Base-by-base conservation (phyloP, 1,284 basidiomycete species). In the Agroathelia rolfsii region DNA sequence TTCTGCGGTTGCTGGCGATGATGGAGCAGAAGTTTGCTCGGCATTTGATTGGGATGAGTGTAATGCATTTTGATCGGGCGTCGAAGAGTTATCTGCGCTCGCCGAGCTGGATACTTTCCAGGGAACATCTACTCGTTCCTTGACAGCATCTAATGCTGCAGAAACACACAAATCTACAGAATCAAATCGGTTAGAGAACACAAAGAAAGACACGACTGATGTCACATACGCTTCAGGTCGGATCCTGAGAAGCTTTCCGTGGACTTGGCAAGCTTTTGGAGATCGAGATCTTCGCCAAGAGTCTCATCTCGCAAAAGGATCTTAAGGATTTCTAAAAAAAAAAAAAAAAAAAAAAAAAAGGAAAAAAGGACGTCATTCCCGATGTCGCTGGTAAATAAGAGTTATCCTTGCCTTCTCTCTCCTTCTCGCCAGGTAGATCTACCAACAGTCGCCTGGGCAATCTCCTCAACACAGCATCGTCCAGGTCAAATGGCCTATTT, bases 171-270 rank as follows among this genome's bases (percentile, higher is more conserved):
- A 59, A 59, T 94, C 88, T 93, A 45, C 3, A 24, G 19, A 21
- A 34, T 40, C 13, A 11, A 12, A 39, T 28, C 38, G n/a, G n/a
- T n/a, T n/a, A n/a, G n/a, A n/a, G n/a, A n/a, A n/a, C n/a, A n/a
- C n/a, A n/a, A 33, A 23, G 14, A 24, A 17, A 27, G 15, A 23
- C 22, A 22, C 34, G 24, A 35, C 5, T 13, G n/a, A n/a, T n/a
- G 14, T 20, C 1, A 66, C 85, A 53, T 43, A 92, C 89, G 86
- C 55, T 92, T 93, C 37, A 94, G 61, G 54, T 94, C 89, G n/a
- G 86, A 90, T 11, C 89, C 89, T 34, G 89, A 93, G 57, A 89
- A 94, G 37, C 72, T 75, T 34, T 86, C 84, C 0, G 89, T 90
- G 48, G 75, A 69, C 50, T 69, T 72, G 3, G 85, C 83, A 14